Percentiles rank a stretch among this genome's conserved stretches.
phyloP scores from a whole-genome alignment of 352 stramenopile genomes.

The Globisporangium alternatum region DNA sequence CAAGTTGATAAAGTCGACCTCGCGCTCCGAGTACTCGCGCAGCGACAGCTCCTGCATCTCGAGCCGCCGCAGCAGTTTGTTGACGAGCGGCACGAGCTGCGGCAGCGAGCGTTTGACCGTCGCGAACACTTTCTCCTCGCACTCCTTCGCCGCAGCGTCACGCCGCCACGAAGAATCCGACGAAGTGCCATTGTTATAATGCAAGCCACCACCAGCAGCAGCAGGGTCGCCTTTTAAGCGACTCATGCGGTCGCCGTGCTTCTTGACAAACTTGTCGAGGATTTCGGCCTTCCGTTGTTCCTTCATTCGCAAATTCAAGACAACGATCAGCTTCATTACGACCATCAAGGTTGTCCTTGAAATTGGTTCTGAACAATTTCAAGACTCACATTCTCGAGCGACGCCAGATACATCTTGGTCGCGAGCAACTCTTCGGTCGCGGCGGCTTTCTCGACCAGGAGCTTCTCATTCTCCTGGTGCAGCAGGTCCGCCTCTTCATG shows the following conservation, averaged over 20 bases:
- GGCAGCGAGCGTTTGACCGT: conserved; percentile 62
- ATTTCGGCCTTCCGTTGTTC: conserved; percentile 75
- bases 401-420: conserved; percentile 69
- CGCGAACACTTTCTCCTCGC: conserved; percentile 53
- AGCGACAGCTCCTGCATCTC: conserved; percentile 74
- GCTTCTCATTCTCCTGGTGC: conserved; percentile 58
- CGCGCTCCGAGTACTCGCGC: conserved; percentile 64
- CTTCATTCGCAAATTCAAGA: conserved; percentile 13
- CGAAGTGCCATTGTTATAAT: not conserved
- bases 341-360: not conserved
- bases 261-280: conserved; percentile 75
- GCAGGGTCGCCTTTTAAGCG: conserved; percentile 26
- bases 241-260: conserved; percentile 72
- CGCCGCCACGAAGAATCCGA: conserved; percentile 30
- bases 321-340: not conserved
- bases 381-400: conserved; percentile 45
- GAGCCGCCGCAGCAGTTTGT: conserved; percentile 64
- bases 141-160: conserved; percentile 35
- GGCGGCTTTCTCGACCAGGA: conserved; percentile 59
- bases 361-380: not conserved
- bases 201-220: conserved; percentile 2
- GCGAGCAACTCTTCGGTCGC: conserved; percentile 62
- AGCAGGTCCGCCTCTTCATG: conserved; percentile 54
- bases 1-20: conserved; percentile 82
- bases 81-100: conserved; percentile 62